Percentiles rank a stretch among this genome's conserved stretches.
Conservation (phyloP, 2,329 filamentous ascomycete genomes). For the Colletotrichum echinochloae region DNA sequence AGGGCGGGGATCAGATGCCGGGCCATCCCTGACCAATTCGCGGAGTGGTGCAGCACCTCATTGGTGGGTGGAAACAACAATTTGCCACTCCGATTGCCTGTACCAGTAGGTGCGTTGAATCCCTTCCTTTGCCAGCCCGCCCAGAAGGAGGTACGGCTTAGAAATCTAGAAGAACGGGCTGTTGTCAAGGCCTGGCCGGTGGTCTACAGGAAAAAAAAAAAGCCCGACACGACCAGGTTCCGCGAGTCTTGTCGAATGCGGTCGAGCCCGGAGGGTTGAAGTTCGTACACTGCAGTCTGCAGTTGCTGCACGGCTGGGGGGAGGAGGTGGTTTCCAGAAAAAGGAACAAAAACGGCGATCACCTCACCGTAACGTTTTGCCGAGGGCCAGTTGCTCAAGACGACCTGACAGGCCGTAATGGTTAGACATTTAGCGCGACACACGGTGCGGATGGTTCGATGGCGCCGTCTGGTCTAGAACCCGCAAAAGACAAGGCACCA, state of each 20-base stretch:
- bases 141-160: constrained; percentile 28
- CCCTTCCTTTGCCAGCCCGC: constrained; percentile 16
- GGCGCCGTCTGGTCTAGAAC: constrained; percentile 37
- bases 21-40: constrained; percentile 23
- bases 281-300: constrained; percentile 15
- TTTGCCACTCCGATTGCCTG: constrained; percentile 31
- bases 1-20: constrained; percentile 22
- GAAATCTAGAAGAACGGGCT: constrained; percentile 20
- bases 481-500: constrained; percentile 16
- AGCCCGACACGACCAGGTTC: constrained; percentile 19
- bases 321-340: constrained; percentile 8
- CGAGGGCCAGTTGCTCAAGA: constrained; percentile 30
- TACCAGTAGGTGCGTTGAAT: background rate
- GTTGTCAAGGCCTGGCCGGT: constrained; percentile 8
- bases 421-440: constrained; percentile 16
- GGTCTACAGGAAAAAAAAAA: constrained; percentile 3
- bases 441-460: constrained; percentile 34
- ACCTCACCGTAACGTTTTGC: constrained; percentile 31
- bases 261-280: background rate
- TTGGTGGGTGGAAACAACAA: constrained; percentile 23
- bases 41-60: constrained; percentile 10
- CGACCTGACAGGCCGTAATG: constrained; percentile 31
- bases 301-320: constrained; percentile 15
- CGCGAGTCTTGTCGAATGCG: background rate
- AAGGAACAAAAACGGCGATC: constrained; percentile 31